Conservation (phyloP, 495 filamentous ascomycete genomes). For the Neohortaea acidophila region DNA sequence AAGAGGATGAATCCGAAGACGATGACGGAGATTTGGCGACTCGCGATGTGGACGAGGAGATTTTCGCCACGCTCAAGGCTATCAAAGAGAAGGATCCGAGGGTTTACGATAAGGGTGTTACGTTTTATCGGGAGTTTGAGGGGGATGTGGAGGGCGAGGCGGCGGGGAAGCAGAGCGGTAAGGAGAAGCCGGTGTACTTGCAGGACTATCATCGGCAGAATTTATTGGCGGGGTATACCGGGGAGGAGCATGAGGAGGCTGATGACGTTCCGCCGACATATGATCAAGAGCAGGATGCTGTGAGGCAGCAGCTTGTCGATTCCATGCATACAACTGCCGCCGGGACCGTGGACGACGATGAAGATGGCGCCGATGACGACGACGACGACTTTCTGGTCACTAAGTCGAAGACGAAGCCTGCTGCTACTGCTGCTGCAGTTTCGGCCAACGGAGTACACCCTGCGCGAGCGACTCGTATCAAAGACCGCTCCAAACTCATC, state of each 20-base stretch:
- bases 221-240: conserved; percentile 46
- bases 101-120: conserved; percentile 64
- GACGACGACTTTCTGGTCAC: conserved; percentile 52
- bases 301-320: conserved; percentile 59
- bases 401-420: conserved; percentile 18
- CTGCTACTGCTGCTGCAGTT: background rate
- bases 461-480: conserved; percentile 9
- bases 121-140: conserved; percentile 58
- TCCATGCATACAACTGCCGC: conserved; percentile 57
- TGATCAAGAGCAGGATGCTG: conserved; percentile 65
- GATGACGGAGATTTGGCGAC: conserved; percentile 76
- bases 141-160: conserved; percentile 24
- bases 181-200: conserved; percentile 70
- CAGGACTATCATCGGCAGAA: conserved; percentile 83
- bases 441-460: too few relatives aligned
- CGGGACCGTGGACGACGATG: conserved; percentile 26
- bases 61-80: conserved; percentile 66
- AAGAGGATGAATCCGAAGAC: conserved; percentile 69
- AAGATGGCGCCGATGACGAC: conserved; percentile 42
- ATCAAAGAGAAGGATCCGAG: conserved; percentile 79
- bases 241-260: conserved; percentile 42
- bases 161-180: conserved; percentile 33
- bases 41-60: conserved; percentile 67
- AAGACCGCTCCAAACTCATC: conserved; percentile 26
- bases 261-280: conserved; percentile 48